Conservation (phyloP, 1,139 yeast species). For the Sugiyamaella pinicola region DNA sequence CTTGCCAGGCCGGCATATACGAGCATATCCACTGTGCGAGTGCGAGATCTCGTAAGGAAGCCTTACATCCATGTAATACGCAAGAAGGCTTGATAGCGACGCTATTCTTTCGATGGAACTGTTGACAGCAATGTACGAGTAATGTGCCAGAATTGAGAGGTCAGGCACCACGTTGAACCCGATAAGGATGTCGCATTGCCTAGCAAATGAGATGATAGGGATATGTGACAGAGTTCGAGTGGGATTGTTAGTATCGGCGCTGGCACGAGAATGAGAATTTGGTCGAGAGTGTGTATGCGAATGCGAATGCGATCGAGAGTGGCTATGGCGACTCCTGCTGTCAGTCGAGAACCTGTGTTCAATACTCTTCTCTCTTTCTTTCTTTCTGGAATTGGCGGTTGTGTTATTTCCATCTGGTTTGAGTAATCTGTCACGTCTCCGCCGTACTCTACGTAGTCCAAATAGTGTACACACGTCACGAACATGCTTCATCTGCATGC, state of each 20-base stretch:
- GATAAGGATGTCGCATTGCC: conserved; percentile 32
- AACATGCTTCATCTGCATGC: conserved; percentile 3
- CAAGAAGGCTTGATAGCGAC: conserved; percentile 36
- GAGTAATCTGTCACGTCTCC: conserved; percentile 18
- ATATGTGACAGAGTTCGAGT: not conserved
- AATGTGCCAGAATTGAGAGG: conserved; percentile 37
- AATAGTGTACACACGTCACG: conserved; percentile 13
- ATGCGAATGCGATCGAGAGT: not conserved
- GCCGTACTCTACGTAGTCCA: conserved; percentile 18
- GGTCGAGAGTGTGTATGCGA: not conserved
- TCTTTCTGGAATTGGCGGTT: not conserved
- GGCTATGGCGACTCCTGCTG: not conserved
- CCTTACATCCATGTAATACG: conserved; percentile 40
- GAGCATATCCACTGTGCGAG: conserved; percentile 26
- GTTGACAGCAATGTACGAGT: conserved; percentile 37
- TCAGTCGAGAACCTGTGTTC: not conserved
- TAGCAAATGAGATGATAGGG: conserved; percentile 7
- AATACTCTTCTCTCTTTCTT: not conserved
- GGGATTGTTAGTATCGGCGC: too few relatives aligned
- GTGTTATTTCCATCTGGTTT: not conserved
- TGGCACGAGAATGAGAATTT: not conserved
- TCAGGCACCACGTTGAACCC: conserved; percentile 40
- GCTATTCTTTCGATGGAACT: conserved; percentile 42
- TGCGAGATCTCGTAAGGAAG: conserved; percentile 40
- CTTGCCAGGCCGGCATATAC: conserved; percentile 7